Evolutionary conservation across 1,284 basidiomycete species (phyloP).

Genomic region (Rugosomyces carneus): DNA sequence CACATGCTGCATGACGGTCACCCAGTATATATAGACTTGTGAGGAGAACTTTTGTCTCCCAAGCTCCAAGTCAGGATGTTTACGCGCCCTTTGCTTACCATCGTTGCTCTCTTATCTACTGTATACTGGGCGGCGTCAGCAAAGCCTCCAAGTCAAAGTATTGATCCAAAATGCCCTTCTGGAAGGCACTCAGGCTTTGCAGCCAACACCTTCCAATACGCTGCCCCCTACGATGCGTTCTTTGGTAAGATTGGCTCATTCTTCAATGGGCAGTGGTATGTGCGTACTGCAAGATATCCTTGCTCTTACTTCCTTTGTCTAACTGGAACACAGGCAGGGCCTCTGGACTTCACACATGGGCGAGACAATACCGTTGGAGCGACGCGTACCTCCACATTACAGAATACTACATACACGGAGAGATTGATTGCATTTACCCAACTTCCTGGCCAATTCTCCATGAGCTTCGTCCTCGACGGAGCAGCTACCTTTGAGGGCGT

Average conservation of each 20-base stretch:
- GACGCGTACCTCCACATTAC: constrained; percentile 7
- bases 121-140: not conserved
- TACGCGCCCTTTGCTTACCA: not conserved
- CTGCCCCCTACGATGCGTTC: constrained; percentile 1
- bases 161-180: constrained; percentile 7
- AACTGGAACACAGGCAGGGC: constrained; percentile 7
- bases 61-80: not conserved
- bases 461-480: constrained; percentile 6
- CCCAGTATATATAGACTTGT: not conserved
- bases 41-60: not conserved
- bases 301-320: not conserved
- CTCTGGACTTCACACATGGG: constrained; percentile 9
- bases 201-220: constrained; percentile 7
- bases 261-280: constrained; percentile 7
- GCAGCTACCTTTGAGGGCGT: constrained; percentile 2
- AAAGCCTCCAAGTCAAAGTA: not conserved
- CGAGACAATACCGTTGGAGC: constrained; percentile 14
- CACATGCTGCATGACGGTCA: not conserved
- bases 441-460: constrained; percentile 6
- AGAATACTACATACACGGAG: constrained; percentile 7
- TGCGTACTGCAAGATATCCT: not conserved
- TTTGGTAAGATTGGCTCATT: constrained; percentile 7
- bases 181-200: constrained; percentile 4
- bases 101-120: not conserved
- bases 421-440: constrained; percentile 9